Evolutionary conservation across 768 basidiomycete species (phyloP), one percentile per base, ranked within the genome.

Genomic region (Russula emetica): DNA sequence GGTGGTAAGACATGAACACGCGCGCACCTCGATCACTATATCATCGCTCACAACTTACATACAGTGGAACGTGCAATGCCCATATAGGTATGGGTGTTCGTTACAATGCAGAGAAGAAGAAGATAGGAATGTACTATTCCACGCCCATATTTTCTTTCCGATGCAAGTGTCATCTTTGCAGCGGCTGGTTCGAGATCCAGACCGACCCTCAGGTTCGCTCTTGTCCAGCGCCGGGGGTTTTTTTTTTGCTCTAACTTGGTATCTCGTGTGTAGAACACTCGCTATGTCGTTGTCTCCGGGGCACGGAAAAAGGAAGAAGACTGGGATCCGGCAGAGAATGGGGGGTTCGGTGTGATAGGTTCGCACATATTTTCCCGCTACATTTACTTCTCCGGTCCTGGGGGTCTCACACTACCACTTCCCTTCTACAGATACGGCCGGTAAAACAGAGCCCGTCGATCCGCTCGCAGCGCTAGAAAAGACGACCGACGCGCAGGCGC

Each of bases 41-140:
- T 14, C 40, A 45, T 58, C 53, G 54, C 52, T 55, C 63, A 53
- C 55, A 18, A 42, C 16, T 28, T 47, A 34, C 42, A 22, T 62
- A 42, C 75, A 98, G 96, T 71, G 92, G 87, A 38, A 88, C 88
- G 76, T 99, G 96, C 77, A 87, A 95, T 74, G 89, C 90, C 69
- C 97, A 98, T 77, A 92, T 99, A 56, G 97, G 97, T 13, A 97
- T 97, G 85, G 97, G 97, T 26, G 97, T 99, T 2, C 90, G 97
- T n/a, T 99, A 98, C 79, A 99, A 99, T 69, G 97, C 97, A 0
- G 95, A 98, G 76, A 99, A 99, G 84, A 90, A 90, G 79, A 98
- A 96, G 75, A 83, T 98, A 38, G 97, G 97, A 16, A 85, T 83
- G 62, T 99, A 99, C 76, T 94, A 89, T 72, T 92, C 92, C 7